Base-by-base conservation (phyloP, 176 grass and related monocot species). In the Aegilops longissima region DNA sequence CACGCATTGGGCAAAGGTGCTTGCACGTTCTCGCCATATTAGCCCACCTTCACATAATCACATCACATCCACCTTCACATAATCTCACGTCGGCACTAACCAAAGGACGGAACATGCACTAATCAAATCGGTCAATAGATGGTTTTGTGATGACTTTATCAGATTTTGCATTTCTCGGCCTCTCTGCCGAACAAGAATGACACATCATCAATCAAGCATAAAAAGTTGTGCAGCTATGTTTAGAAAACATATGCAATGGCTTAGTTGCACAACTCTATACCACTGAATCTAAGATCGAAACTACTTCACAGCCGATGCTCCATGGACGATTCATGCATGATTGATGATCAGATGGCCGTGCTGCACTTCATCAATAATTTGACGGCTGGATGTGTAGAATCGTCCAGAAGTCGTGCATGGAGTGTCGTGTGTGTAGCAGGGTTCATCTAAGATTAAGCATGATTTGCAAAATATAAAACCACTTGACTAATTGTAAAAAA, bases 1-100 rank as follows among this genome's bases (percentile, higher is more conserved):
- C 30, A 33, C n/a, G 24, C 29, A 5, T 36, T 23, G 29, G 45
- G 16, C 51, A 25, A 54, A 56, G 17, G 54, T 77, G 73, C 83
- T 27, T 38, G 83, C 83, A 85, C 83, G 72, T 67, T 66, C 63
- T 67, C 12, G 23, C n/a, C 58, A 66, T 3, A 25, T 23, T 8
- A 20, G 54, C 54, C 20, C 54, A 21, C 20, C 18, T 8, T 21
- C 52, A 20, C 17, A 58, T 58, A 58, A 58, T 58, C 64, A 30
- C 64, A 66, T 29, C 38, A 39, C 38, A 38, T 38, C 35, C 5
- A 36, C 35, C 12, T 4, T 49, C 45, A 5, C 47, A 51, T 51
- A 51, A 51, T 51, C 61, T 51, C 61, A 25, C 62, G 14, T 29
- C 39, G 25, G 5, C 64, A 31, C 64, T 3, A 4, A 13, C 13